A percentile compares a stretch with the other conserved stretches of the same genome.
These are phyloP conservation scores for Amylocystis lapponica DNA, from an alignment of 768 basidiomycete genomes.

Conservation along the genomic window DNA sequence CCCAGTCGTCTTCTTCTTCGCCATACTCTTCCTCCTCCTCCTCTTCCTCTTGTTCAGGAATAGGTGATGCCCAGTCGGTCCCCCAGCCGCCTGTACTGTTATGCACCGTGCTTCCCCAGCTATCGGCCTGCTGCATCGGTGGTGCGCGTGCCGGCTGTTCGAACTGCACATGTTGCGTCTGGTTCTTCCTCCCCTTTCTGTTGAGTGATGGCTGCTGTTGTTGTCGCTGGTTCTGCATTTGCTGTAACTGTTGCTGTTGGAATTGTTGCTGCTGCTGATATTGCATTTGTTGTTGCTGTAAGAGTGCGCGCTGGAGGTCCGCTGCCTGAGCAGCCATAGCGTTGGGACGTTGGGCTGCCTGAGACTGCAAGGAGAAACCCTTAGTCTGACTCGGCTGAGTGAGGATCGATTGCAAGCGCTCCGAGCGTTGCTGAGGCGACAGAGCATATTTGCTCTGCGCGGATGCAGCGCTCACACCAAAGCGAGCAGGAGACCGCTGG, in stretches of 20 bases:
- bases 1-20: slow-evolving; percentile 9
- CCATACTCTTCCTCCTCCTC: slow-evolving; percentile 13
- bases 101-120: slow-evolving; percentile 17
- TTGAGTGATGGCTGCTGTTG: background rate
- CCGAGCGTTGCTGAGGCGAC: slow-evolving; percentile 14
- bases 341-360: background rate
- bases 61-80: slow-evolving; percentile 5
- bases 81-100: slow-evolving; percentile 6
- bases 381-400: slow-evolving; percentile 13
- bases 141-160: slow-evolving; percentile 2
- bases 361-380: slow-evolving; percentile 14
- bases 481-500: background rate
- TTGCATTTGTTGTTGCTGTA: background rate
- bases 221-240: background rate
- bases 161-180: background rate
- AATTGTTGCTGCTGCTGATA: background rate
- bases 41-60: slow-evolving; percentile 13
- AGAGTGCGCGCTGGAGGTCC: background rate
- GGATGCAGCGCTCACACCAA: background rate
- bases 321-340: background rate
- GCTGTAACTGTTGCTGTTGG: background rate
- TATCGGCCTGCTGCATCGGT: slow-evolving; percentile 15
- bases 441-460: slow-evolving; percentile 6
- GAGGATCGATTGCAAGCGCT: slow-evolving; percentile 12
- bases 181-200: background rate